Conservation (phyloP, 176 grass and related monocot species). For the Carex pumila region DNA sequence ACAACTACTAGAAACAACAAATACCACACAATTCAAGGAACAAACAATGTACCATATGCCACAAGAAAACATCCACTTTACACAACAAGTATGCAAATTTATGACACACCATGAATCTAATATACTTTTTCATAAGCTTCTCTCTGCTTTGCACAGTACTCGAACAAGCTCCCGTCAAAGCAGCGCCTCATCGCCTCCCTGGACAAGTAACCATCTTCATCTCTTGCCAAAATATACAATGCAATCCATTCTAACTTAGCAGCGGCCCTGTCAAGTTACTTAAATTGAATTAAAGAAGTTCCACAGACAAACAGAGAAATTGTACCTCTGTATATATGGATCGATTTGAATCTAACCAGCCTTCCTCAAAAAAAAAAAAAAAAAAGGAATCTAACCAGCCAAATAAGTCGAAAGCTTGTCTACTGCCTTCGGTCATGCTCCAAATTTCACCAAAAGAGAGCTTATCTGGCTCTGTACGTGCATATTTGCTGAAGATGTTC, state of each 20-base stretch:
- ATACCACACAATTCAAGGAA: not conserved
- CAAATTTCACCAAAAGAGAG: conserved; percentile 35
- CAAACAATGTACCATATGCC: not conserved
- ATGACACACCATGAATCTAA: not conserved
- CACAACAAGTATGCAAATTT: not conserved
- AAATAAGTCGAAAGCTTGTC: conserved; percentile 25
- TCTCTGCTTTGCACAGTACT: conserved; percentile 4
- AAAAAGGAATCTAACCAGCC: conserved; percentile 15
- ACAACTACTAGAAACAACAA: not conserved
- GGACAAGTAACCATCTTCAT: conserved; percentile 25
- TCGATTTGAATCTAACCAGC: conserved; percentile 11
- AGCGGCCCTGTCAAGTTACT: not conserved
- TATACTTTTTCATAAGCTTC: not conserved
- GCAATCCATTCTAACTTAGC: conserved; percentile 13
- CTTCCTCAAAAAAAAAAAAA: not conserved
- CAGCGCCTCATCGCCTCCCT: conserved; percentile 21
- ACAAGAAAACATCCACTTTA: not conserved
- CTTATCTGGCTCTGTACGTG: conserved; percentile 20
- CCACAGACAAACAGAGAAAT: not conserved
- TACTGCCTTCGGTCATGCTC: conserved; percentile 31
- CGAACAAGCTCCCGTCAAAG: conserved; percentile 22
- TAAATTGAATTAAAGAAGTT: not conserved
- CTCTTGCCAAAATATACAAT: conserved; percentile 26
- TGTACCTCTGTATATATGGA: no score
- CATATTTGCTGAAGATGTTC: conserved; percentile 49